Evolutionary conservation across 2,329 filamentous ascomycete genomes (phyloP), one percentile per base, ranked within the genome.

Genomic region (Lachnellula suecica): DNA sequence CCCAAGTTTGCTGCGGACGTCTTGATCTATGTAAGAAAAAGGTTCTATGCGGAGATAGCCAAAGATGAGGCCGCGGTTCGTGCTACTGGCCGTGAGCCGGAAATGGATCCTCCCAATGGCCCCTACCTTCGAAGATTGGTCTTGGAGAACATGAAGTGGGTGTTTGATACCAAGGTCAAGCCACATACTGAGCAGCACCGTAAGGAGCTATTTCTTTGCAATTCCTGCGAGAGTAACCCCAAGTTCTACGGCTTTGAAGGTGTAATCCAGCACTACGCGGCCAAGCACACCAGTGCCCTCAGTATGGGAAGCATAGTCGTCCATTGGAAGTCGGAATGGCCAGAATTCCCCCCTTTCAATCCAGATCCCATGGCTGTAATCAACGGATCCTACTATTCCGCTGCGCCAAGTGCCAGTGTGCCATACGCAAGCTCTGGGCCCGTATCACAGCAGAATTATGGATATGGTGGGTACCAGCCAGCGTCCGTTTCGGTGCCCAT

Each of bases 141-240:
- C 1, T 71, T 94, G 59, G 89, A 93, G 65, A 91, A 92, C 64
- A 91, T 94, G 88, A 92, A 88, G 69, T 93, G 87, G 83, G 74
- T 92, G 25, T 92, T 88, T 66, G 88, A 92, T 63, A 82, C 81
- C 59, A 91, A 90, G 67, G 78, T 94, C 65, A 89, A 84, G 63
- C 82, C 83, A 22, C 71, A 83, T 49, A 89, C 86, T 2, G 85
- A 90, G 56, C 71, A 74, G 42, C 78, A 79, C 60, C 77, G 83
- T 60, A 88, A 84, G 63, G 88, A 92, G 50, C 71, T 92, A 9
- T 94, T 94, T 68, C 77, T 88, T 52, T 94, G 89, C 72, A 84
- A 83, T 61, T 80, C 76, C 25, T 91, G 88, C 66, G 81, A 85
- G 44, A 75, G 75, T 45, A 82, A 79, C 59, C 71, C 74, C 43